Percentiles rank a stretch among this genome's conserved stretches.
Evolutionary conservation across 2,329 filamentous ascomycete genomes (phyloP).

Genomic region (Cercospora berteroae): DNA sequence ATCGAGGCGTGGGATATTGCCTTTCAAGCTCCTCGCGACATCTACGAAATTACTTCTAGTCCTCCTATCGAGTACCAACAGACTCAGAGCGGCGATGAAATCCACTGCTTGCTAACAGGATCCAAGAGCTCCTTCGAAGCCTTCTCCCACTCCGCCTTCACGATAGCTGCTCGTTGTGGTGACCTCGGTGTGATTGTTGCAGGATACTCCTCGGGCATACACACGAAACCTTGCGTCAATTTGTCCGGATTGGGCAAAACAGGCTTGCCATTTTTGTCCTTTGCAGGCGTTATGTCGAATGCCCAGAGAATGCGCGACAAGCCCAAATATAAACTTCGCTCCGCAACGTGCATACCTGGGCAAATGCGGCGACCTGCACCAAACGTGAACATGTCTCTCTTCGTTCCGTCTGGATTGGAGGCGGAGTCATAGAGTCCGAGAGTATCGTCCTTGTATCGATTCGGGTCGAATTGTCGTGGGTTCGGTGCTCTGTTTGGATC

Average conservation of each 20-base stretch:
- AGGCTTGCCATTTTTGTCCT: slow-evolving; percentile 34
- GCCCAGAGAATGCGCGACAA: slow-evolving; percentile 50
- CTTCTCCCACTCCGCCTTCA: slow-evolving; percentile 30
- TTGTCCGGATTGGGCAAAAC: slow-evolving; percentile 43
- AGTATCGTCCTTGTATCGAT: slow-evolving; percentile 28
- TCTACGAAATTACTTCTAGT: neutral
- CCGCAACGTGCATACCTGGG: slow-evolving; percentile 34
- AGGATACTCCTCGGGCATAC: slow-evolving; percentile 44
- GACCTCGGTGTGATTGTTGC: slow-evolving; percentile 41
- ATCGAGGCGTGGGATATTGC: neutral
- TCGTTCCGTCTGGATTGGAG: slow-evolving; percentile 30
- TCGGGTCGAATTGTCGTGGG: slow-evolving; percentile 29
- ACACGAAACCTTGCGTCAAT: slow-evolving; percentile 46
- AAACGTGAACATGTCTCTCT: slow-evolving; percentile 25
- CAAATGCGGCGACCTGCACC: slow-evolving; percentile 36
- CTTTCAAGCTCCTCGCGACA: neutral
- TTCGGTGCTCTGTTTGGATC: slow-evolving; percentile 24
- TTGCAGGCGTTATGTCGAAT: slow-evolving; percentile 41
- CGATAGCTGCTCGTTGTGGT: slow-evolving; percentile 34
- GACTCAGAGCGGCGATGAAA: slow-evolving; percentile 8
- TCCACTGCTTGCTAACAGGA: slow-evolving; percentile 35
- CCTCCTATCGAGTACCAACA: neutral
- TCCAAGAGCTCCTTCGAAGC: slow-evolving; percentile 28
- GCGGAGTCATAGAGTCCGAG: slow-evolving; percentile 28
- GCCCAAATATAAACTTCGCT: slow-evolving; percentile 33